A percentile compares a stretch with the other conserved stretches of the same genome.
phyloP scores from a whole-genome alignment of 2,329 filamentous ascomycete genomes.

The Aspergillus pseudotamarii region DNA sequence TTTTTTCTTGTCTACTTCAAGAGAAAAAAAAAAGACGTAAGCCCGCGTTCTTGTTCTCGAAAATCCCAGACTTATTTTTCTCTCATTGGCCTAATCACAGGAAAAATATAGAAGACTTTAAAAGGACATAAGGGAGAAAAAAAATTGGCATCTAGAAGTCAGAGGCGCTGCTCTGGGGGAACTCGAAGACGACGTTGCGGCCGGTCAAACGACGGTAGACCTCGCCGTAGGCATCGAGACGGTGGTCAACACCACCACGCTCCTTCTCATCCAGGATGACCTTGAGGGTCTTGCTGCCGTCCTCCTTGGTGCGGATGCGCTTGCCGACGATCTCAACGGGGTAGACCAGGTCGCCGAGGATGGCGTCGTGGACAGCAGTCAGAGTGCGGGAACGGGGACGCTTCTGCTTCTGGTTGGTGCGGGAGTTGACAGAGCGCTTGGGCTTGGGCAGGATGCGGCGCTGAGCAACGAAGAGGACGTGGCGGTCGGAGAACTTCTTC shows the following conservation, averaged over 20 bases:
- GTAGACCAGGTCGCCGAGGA: slow-evolving; percentile 97
- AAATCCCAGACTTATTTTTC: slow-evolving; percentile 14
- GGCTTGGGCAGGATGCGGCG: slow-evolving; percentile 98
- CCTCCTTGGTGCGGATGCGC: slow-evolving; percentile 97
- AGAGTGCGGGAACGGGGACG: slow-evolving; percentile 96
- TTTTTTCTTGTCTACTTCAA: slow-evolving; percentile 3
- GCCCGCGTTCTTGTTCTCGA: neutral
- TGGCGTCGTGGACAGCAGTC: slow-evolving; percentile 97
- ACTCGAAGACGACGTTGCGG: slow-evolving; percentile 96
- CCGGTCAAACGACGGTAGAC: slow-evolving; percentile 98
- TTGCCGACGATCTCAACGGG: slow-evolving; percentile 99
- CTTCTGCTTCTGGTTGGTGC: slow-evolving; percentile 98
- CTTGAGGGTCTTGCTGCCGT: slow-evolving; percentile 98
- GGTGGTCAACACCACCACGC: slow-evolving; percentile 98
- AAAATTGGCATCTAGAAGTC: slow-evolving; percentile 70
- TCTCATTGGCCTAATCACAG: slow-evolving; percentile 13
- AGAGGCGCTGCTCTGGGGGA: slow-evolving; percentile 77
- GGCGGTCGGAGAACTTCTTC: slow-evolving; percentile 99
- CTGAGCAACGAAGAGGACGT: slow-evolving; percentile 97
- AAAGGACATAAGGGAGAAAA: slow-evolving; percentile 31
- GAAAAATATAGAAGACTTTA: slow-evolving; percentile 14
- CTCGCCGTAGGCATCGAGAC: slow-evolving; percentile 99
- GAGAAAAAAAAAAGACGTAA: slow-evolving; percentile 13
- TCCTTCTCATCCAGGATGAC: slow-evolving; percentile 99
- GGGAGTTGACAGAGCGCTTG: slow-evolving; percentile 95